Conservation (phyloP, 2,329 filamentous ascomycete species). For the Paramyrothecium roridum region DNA sequence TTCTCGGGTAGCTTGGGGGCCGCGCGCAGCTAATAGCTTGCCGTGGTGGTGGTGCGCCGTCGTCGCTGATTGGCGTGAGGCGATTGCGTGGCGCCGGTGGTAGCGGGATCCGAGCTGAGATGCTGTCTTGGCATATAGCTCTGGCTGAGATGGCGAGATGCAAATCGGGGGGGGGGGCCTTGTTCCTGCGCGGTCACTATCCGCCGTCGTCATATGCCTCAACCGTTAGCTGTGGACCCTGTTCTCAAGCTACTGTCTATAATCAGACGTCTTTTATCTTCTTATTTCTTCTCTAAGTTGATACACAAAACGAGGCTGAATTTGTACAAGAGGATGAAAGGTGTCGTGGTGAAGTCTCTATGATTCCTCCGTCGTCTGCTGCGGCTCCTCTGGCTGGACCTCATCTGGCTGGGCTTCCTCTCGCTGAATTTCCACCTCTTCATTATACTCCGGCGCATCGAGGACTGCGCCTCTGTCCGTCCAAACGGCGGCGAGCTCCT, state of each 20-base stretch:
- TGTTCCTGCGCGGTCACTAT: neutral
- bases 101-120: constrained; percentile 1
- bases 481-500: constrained; percentile 68
- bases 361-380: neutral
- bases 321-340: neutral
- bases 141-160: neutral
- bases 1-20: neutral
- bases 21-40: neutral
- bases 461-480: constrained; percentile 48
- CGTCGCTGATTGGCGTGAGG: neutral
- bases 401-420: too few relatives aligned
- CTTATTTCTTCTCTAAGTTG: too few relatives aligned
- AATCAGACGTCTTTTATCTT: too few relatives aligned
- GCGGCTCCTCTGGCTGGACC: neutral
- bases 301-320: neutral
- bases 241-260: too few relatives aligned
- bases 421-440: constrained; percentile 8
- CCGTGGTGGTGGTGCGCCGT: neutral
- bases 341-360: too few relatives aligned
- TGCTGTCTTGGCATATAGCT: neutral
- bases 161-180: neutral
- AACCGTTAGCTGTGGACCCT: too few relatives aligned
- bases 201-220: too few relatives aligned
- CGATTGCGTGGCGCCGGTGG: neutral
- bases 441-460: constrained; percentile 42